These are phyloP conservation scores for Thermothielavioides terrestris DNA, from an alignment of 495 filamentous ascomycete species.

Conservation along the genomic window DNA sequence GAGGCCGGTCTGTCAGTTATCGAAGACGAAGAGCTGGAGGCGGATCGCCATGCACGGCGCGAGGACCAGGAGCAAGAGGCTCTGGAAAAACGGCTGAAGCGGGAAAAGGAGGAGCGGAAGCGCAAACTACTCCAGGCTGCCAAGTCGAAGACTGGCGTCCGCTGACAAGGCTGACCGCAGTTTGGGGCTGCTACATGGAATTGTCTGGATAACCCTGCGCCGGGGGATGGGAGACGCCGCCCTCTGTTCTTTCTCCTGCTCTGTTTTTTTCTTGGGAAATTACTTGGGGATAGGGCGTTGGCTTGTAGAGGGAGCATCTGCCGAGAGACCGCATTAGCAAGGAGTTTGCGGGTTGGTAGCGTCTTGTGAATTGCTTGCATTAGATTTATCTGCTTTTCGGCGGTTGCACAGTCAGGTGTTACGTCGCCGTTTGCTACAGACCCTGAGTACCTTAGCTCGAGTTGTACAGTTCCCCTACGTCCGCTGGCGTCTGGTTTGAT, in stretches of 20 bases:
- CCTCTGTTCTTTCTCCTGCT: background rate
- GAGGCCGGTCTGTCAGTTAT: constrained; percentile 53
- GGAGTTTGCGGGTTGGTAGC: constrained; percentile 11
- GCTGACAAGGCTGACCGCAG: background rate
- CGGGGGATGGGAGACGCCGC: background rate
- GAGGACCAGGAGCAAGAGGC: constrained; percentile 46
- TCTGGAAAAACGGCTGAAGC: constrained; percentile 35
- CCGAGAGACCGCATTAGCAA: constrained; percentile 19
- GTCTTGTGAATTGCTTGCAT: background rate
- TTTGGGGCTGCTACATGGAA: background rate
- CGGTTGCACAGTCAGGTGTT: background rate
- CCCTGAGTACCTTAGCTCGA: no score
- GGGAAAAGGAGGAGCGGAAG: constrained; percentile 39
- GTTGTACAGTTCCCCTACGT: no score
- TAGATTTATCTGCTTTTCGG: background rate
- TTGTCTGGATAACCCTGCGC: no score
- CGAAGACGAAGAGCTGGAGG: constrained; percentile 48
- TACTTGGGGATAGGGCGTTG: background rate
- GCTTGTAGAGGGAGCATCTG: constrained; percentile 6
- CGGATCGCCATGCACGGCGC: constrained; percentile 37
- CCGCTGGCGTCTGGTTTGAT: no score
- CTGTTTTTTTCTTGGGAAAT: background rate
- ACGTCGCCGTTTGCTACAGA: no score
- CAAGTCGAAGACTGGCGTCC: constrained; percentile 12
- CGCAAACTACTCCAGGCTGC: constrained; percentile 14